Base-by-base conservation (phyloP, 106 monocot genomes). In the Gastrodia elata region DNA sequence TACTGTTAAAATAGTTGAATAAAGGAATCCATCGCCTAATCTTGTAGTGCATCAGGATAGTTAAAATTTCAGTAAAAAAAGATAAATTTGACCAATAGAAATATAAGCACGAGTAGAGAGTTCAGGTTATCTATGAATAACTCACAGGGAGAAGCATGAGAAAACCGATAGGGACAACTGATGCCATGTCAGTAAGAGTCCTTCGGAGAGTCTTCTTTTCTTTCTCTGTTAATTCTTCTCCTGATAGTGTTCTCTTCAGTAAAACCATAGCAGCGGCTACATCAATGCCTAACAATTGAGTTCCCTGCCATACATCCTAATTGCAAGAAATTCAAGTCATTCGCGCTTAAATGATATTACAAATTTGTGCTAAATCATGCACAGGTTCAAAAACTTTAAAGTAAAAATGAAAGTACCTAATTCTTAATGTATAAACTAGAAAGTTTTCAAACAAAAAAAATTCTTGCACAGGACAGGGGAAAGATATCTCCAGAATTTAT, bases 131-230 rank as follows among this genome's bases (percentile, higher is more conserved):
- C 64, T 9, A 70, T 20, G 52, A 46, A 69, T 58, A 9, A 89
- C 87, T 90, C 37, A 97, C 97, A 57, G 97, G 93, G 75, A 97
- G 93, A 73, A 97, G 97, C 97, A 97, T 97, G 39, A 97, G 93
- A 74, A 97, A 72, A 72, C 93, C 97, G 74, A 97, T 97, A 28
- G 97, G 97, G 78, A 97, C 80, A 64, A 97, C 93, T 41, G 97
- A 93, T 71, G 97, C 97, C 70, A 97, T 26, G 25, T 97, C 97
- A 72, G 97, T 93, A 49, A 88, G 68, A 80, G 97, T 97, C 84
- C 97, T 90, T 64, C 75, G 82, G 59, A 97, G 88, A 57, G 97
- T 88, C 70, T 93, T 80, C 80, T 91, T 97, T 80, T 97, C 97
- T 78, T 97, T 97, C 32, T 88, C 81, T 69, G 97, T 79, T 58